Base-by-base conservation (phyloP, 306 rosid genomes). In the Castanea sativa region DNA sequence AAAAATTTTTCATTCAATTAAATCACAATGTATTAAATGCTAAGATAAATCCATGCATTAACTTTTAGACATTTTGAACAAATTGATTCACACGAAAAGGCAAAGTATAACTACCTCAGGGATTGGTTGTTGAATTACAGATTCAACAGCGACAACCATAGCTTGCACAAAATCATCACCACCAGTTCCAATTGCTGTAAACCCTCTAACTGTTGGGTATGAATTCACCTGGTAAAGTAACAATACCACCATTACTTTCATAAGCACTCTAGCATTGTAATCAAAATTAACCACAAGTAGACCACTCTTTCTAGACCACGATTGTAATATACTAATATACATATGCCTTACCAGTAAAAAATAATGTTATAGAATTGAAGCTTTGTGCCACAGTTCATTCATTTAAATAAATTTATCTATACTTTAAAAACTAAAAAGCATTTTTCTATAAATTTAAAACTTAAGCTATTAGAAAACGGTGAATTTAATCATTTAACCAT, bases 111-210 rank as follows among this genome's bases (percentile, higher is more conserved):
- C 77, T 81, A 93, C 98, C 98, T 86, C 85, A 11, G 98, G 94
- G 81, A 93, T 82, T 7, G 98, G 97, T 85, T 90, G 81, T 63
- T 93, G 92, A 74, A 91, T 86, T 53, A 93, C 98, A 43, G 98
- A 93, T 76, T 93, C 98, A 10, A 93, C 98, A 1, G 98, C 98
- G 77, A 93, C 89, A 41, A 93, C 92, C 98, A 93, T 93, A 55
- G 98, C 89, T 73, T 91, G 97, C 83, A 93, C 98, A 73, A 93
- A 93, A 63, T 93, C 98, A 61, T 93, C 94, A 19, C 97, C 97
- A 75, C 98, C 98, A 1, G 94, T 93, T 76, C 98, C 99, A 71
- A 96, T 96, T 3, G 99, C 99, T 5, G 99, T 96, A 72, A 96
- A 96, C 2, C 96, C 98, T 86, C 98, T 68, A 73, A 84, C 97